Evolutionary conservation across 306 rosid genomes (phyloP), one percentile per base, ranked within the genome.

Genomic region (Spatholobus suberectus): DNA sequence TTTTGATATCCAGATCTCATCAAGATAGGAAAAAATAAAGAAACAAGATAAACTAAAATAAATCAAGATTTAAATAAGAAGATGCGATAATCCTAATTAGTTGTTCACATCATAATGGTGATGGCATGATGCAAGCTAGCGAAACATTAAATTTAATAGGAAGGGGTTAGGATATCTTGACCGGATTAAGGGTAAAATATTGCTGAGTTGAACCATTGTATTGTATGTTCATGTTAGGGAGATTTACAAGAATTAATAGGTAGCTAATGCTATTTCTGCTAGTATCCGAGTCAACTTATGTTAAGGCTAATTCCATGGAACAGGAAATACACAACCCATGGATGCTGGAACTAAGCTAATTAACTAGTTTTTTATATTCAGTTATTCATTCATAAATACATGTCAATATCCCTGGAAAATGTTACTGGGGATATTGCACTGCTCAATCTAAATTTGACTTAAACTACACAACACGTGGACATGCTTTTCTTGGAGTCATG

Each of bases 301-400:
- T 74, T 13, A 35, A 20, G 8, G 15, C 35, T 55, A n/a, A 47
- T 72, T 34, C 66, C 6, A 17, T 24, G 80, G 57, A 59, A 76
- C 71, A 61, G 20, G 72, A 59, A 76, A 24, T 41, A 76, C 29
- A 27, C 27, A 76, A 75, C 1, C 61, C 81, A 76, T 40, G 70
- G 79, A 23, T 38, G 29, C 43, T 59, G 27, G 72, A 43, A 55
- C 35, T 37, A 6, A 74, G 18, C 32, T 51, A 34, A 17, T 49
- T 54, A 20, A 75, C 55, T 40, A 57, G 21, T 38, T 73, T 73
- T 21, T 73, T 1, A 2, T n/a, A 18, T 34, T 47, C 51, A 54
- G n/a, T 32, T n/a, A 18, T 34, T 47, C 51, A 54, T n/a, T 32
- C 65, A 51, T 34, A 20, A 73, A 38, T 71, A 1, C 62, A 29